phyloP scores from a whole-genome alignment of 179 eudicot genomes.

The Pouteria campechiana region DNA sequence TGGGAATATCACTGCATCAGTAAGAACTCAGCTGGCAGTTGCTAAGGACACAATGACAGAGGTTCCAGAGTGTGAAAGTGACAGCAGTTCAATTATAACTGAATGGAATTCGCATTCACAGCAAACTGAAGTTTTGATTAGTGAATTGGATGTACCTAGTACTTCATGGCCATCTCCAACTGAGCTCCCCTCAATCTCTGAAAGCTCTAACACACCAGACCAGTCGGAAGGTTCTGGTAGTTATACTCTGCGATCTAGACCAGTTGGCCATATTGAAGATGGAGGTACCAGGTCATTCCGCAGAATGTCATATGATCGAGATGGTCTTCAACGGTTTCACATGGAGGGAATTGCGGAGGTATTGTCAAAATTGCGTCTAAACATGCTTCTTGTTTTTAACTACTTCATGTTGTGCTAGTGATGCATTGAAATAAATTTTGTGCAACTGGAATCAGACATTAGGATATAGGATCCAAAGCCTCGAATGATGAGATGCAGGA shows the following conservation, averaged over 20 bases:
- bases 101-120: slow-evolving; percentile 16
- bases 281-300: slow-evolving; percentile 32
- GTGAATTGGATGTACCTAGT: slow-evolving; percentile 7
- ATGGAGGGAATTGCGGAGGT: slow-evolving; percentile 85
- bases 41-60: slow-evolving; percentile 19
- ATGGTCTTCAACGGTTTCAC: slow-evolving; percentile 37
- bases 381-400: too few species aligned
- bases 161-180: slow-evolving; percentile 18
- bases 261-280: slow-evolving; percentile 23
- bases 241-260: slow-evolving; percentile 16
- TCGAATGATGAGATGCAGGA: too few species aligned
- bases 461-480: too few species aligned
- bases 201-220: slow-evolving; percentile 17
- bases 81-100: slow-evolving; percentile 10
- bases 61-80: slow-evolving; percentile 20
- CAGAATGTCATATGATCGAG: slow-evolving; percentile 33
- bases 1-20: slow-evolving; percentile 21
- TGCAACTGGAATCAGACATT: too few species aligned
- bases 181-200: slow-evolving; percentile 20
- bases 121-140: slow-evolving; percentile 15
- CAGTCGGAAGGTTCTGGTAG: slow-evolving; percentile 22
- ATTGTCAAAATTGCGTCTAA: too few species aligned
- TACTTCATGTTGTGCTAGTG: too few species aligned
- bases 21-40: slow-evolving; percentile 26
- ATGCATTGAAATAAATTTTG: too few species aligned